Percentiles rank a stretch among this genome's conserved stretches.
Conservation (phyloP, 1,284 basidiomycete genomes). For the Vanrija sp. region DNA sequence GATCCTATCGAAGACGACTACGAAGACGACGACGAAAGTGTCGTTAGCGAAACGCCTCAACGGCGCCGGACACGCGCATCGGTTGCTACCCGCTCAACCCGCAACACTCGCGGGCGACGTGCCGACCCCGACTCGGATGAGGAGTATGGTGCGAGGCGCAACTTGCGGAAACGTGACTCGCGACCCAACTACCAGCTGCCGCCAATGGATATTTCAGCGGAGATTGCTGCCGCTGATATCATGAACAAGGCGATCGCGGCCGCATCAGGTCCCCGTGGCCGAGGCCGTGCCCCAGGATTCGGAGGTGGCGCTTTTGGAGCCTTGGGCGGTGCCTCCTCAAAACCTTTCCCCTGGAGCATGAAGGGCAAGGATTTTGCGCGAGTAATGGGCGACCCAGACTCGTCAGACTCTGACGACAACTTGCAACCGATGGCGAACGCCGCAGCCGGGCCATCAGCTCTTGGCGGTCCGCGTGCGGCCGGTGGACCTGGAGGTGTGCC, state of each 20-base stretch:
- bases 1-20: conserved; percentile 40
- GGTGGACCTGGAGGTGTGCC: conserved; percentile 65
- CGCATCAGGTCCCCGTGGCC: conserved; percentile 28
- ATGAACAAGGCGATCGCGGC: conserved; percentile 28
- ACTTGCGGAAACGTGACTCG: conserved; percentile 40
- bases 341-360: conserved; percentile 29
- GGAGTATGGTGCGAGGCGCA: conserved; percentile 29
- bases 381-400: conserved; percentile 44
- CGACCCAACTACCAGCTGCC: conserved; percentile 47
- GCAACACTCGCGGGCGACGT: conserved; percentile 19
- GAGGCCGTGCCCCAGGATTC: conserved; percentile 18
- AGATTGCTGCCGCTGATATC: conserved; percentile 22
- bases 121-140: conserved; percentile 27
- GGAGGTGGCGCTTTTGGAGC: conserved; percentile 32
- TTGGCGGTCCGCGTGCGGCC: background rate
- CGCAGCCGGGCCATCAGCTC: conserved; percentile 6
- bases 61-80: conserved; percentile 6
- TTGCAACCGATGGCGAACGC: background rate
- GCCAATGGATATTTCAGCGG: conserved; percentile 37
- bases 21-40: conserved; percentile 26
- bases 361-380: conserved; percentile 33
- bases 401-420: conserved; percentile 33
- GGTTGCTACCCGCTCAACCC: background rate
- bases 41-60: background rate
- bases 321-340: conserved; percentile 8